A percentile compares a stretch with the other conserved stretches of the same genome.
Conservation (phyloP, 441 rosid species). For the Melastoma candidum region DNA sequence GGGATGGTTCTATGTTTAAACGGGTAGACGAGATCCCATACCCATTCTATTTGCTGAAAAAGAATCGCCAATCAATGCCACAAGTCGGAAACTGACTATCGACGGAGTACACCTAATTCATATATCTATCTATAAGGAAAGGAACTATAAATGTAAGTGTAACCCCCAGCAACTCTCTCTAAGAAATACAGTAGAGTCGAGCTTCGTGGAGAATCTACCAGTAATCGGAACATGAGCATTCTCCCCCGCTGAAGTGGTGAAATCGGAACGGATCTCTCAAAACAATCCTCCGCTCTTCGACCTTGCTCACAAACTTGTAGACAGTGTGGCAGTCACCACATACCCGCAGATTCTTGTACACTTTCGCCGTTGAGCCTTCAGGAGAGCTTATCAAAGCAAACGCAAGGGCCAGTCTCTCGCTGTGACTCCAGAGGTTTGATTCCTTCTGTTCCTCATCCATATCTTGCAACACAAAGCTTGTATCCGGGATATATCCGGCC, state of each 20-base stretch:
- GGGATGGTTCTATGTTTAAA: too few relatives aligned
- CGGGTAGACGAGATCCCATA: too few relatives aligned
- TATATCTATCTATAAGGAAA: too few relatives aligned
- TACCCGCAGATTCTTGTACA: slow-evolving; percentile 81
- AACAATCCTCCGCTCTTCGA: slow-evolving; percentile 34
- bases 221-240: slow-evolving; percentile 65
- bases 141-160: too few relatives aligned
- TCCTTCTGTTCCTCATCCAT: slow-evolving; percentile 87
- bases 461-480: slow-evolving; percentile 67
- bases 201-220: slow-evolving; percentile 28
- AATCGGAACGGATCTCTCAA: slow-evolving; percentile 66
- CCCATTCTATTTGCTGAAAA: too few relatives aligned
- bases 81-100: too few relatives aligned
- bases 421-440: slow-evolving; percentile 77
- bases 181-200: too few relatives aligned
- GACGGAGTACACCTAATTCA: too few relatives aligned
- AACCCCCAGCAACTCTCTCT: too few relatives aligned
- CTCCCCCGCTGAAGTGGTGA: slow-evolving; percentile 64
- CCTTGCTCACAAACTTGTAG: slow-evolving; percentile 54
- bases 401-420: slow-evolving; percentile 82
- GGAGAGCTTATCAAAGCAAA: slow-evolving; percentile 58
- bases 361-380: slow-evolving; percentile 40
- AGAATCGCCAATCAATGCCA: too few relatives aligned
- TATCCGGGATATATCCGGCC: slow-evolving; percentile 68
- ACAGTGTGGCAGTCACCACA: slow-evolving; percentile 76